Base-by-base conservation (phyloP, 2,329 filamentous ascomycete genomes). In the Tolypocladium sp. region DNA sequence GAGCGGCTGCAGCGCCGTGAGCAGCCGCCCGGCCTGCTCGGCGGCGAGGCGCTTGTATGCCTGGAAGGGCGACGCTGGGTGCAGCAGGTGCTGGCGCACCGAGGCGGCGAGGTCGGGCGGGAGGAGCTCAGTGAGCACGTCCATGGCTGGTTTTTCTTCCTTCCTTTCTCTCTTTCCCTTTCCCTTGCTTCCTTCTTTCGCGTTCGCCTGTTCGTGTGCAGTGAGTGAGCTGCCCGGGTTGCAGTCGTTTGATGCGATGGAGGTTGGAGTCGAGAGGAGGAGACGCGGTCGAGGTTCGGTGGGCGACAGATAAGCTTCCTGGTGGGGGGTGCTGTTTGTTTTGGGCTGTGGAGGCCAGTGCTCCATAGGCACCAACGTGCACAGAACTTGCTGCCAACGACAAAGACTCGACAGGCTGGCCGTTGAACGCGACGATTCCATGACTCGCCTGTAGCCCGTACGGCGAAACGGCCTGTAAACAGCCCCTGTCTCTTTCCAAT, bases 81-180 rank as follows among this genome's bases (percentile, higher is more conserved):
- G 71, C 55, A 83, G 72, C 60, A 82, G 65, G 71, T 83, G 73
- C 51, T 75, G 75, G 67, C 79, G 70, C 58, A 82, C 70, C 58
- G 75, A 69, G 57, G 73, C 71, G 62, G 75, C 69, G 56, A 76
- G 69, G 56, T 78, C 73, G n/a, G 79, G 71, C 41, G 78, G 76
- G 56, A 81, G 73, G 59, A 82, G 63, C 40, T 72, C 68, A 51
- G 73, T 70, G 62, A 79, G 69, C 57, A 76, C 65, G 60, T 70
- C 68, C 70, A 75, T 74, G 56, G 59, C 62, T 58, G 56, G 56
- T 5, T 42, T 57, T 58, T 41, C 10, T 25, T 55, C 7, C 35
- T 38, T 25, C 22, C 22, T 27, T 27, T 27, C 5, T 46, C 13
- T 52, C 9, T 13, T 33, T 51, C 30, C 3, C 38, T 7, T 17